These are phyloP conservation scores for Stereocaulon alpinum DNA, from an alignment of 495 filamentous ascomycete genomes.

Conservation along the genomic window DNA sequence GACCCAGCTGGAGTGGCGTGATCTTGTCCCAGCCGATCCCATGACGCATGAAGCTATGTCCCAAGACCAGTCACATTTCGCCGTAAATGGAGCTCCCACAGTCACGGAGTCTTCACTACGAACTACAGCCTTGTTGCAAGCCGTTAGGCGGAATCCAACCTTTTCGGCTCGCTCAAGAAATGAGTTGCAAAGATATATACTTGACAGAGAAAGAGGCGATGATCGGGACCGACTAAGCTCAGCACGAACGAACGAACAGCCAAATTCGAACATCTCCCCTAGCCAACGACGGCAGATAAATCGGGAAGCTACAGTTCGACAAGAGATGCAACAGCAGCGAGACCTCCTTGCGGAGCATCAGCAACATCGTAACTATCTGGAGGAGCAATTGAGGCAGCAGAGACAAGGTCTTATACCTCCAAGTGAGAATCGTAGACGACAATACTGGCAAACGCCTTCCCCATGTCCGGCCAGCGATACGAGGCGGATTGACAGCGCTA, in stretches of 20 bases:
- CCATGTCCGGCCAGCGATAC: constrained; percentile 33
- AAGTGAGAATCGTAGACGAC: constrained; percentile 40
- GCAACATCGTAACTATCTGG: constrained; percentile 12
- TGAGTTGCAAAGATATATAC: constrained; percentile 33
- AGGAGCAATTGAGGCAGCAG: constrained; percentile 17
- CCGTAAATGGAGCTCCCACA: constrained; percentile 9
- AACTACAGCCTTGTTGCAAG: constrained; percentile 40
- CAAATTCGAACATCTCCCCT: constrained; percentile 8
- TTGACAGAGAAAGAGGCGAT: constrained; percentile 33
- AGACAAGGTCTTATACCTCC: constrained; percentile 23
- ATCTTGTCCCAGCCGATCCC: constrained; percentile 6
- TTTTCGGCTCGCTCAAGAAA: constrained; percentile 34
- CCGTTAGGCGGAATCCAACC: constrained; percentile 38
- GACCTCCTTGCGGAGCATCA: constrained; percentile 12
- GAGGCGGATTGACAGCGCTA: constrained; percentile 45
- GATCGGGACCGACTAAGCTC: constrained; percentile 13
- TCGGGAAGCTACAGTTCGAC: constrained; percentile 13
- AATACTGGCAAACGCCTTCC: constrained; percentile 39
- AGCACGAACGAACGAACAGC: constrained; percentile 2
- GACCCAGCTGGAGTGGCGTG: constrained; percentile 4
- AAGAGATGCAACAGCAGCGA: constrained; percentile 16
- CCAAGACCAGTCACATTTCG: constrained; percentile 9
- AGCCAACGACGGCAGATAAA: constrained; percentile 17
- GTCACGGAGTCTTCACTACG: constrained; percentile 21
- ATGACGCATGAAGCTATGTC: background rate